Base-by-base conservation (phyloP, 1,139 yeast genomes). In the Yarrowia galli region DNA sequence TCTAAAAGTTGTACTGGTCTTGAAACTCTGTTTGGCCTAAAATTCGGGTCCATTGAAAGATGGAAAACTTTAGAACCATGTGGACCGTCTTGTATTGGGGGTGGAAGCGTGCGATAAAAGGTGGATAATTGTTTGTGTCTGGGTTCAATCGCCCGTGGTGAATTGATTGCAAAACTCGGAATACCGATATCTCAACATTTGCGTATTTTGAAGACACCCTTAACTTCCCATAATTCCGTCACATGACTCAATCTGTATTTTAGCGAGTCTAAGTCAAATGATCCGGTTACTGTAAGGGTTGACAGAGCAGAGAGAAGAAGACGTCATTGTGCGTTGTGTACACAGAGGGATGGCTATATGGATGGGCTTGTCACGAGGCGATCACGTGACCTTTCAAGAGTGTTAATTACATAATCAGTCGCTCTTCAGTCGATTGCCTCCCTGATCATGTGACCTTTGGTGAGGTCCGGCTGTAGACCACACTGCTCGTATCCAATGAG, bases 51-150 rank as follows among this genome's bases (percentile, higher is more conserved):
- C 40, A 12, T 23, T 46, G 53, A 49, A 49, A 53, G 43, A 53
- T 53, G 46, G 61, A 54, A 54, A 54, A 54, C 46, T 54, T 54
- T 54, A 54, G 61, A 54, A 54, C 20, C 9, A 22, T 43, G 20
- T 10, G 18, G 56, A 32, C 16, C 32, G 43, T 6, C 12, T 8
- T 3, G 13, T 8, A 9, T 9, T 18, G 23, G 46, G 46, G 18
- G 16, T 20, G 20, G 2, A 38, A 12, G 42, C 2, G 42, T 10
- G 13, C 13, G 7, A 36, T 36, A 10, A 36, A 15, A 40, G 45
- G 32, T 28, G 32, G 32, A 5, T 28, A 28, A 1, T 28, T 10
- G 8, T 3, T 10, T 10, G 9, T 5, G 9, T 1, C 6, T 28
- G 3, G 32, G 32, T 28, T 28, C 32, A 28, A 28, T 28, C 10